Evolutionary conservation across 2,329 filamentous ascomycete genomes (phyloP).

Genomic region (Ilyonectria destructans): DNA sequence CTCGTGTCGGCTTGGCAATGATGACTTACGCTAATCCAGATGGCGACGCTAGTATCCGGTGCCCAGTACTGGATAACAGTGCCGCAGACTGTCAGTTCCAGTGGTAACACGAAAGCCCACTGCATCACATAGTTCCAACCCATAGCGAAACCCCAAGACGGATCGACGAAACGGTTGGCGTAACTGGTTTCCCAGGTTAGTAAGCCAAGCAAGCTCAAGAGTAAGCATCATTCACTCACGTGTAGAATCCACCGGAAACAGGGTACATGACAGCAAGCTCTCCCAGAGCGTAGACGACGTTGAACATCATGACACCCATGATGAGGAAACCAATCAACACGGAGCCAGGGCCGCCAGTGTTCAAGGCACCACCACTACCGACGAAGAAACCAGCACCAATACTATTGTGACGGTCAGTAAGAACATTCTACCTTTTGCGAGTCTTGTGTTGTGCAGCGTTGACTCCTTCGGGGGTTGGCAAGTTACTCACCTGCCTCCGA

Average conservation of each 20-base stretch:
- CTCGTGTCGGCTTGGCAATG: rapidly evolving
- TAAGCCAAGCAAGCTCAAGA: background rate
- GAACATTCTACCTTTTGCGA: background rate
- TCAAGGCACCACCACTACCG: conserved; percentile 65
- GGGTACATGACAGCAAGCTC: conserved; percentile 60
- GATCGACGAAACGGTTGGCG: conserved; percentile 71
- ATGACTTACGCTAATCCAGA: conserved; percentile 66
- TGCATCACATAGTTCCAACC: conserved; percentile 66
- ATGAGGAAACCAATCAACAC: conserved; percentile 68
- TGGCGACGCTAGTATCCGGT: conserved; percentile 59
- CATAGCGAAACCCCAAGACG: conserved; percentile 63
- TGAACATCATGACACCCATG: conserved; percentile 74
- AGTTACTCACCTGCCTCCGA: conserved; percentile 46
- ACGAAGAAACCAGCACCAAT: conserved; percentile 77
- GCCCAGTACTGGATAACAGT: conserved; percentile 67
- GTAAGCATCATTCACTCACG: conserved; percentile 44
- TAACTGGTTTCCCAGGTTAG: conserved; percentile 53
- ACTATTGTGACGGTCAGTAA: conserved; percentile 21
- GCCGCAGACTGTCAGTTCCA: conserved; percentile 66
- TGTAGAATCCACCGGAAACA: conserved; percentile 73
- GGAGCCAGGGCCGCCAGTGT: conserved; percentile 55
- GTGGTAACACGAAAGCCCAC: conserved; percentile 64
- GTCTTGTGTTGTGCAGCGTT: too few relatives aligned
- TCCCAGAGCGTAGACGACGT: conserved; percentile 74
- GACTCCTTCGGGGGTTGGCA: background rate